These are phyloP conservation scores for Plasmodium malariae DNA, from an alignment of 169 alveolate genomes.

Conservation along the genomic window DNA sequence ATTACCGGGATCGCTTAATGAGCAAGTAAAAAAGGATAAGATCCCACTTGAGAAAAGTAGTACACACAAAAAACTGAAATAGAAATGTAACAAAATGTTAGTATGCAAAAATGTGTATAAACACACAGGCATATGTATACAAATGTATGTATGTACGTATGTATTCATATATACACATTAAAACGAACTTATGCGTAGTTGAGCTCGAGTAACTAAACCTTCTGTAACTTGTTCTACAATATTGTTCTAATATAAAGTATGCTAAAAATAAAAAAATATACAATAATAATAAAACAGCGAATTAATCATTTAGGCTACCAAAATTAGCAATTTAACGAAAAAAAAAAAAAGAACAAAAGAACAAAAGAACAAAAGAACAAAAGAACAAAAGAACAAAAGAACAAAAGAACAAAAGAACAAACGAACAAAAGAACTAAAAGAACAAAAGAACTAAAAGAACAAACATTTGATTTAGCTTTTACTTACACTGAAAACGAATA, in stretches of 20 bases:
- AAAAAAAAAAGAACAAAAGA: no score
- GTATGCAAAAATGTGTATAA: not conserved
- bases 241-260: constrained; percentile 25
- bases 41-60: constrained; percentile 24
- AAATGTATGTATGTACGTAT: not conserved
- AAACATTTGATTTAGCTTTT: constrained; percentile 9
- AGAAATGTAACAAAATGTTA: not conserved
- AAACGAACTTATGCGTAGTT: not conserved
- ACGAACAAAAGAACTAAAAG: no score
- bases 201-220: constrained; percentile 8
- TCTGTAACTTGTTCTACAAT: not conserved
- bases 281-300: not conserved
- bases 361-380: no score
- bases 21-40: constrained; percentile 22
- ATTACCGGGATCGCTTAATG: constrained; percentile 65
- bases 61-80: constrained; percentile 17
- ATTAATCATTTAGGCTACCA: not conserved
- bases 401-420: no score
- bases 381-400: no score
- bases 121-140: no score
- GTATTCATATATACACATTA: no score
- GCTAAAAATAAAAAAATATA: constrained; percentile 11
- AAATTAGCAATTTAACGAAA: not conserved
- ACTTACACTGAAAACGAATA: constrained; percentile 38
- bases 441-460: no score